These are phyloP conservation scores for Chlorella sp. DNA, from an alignment of 139 green algal species.

Conservation along the genomic window DNA sequence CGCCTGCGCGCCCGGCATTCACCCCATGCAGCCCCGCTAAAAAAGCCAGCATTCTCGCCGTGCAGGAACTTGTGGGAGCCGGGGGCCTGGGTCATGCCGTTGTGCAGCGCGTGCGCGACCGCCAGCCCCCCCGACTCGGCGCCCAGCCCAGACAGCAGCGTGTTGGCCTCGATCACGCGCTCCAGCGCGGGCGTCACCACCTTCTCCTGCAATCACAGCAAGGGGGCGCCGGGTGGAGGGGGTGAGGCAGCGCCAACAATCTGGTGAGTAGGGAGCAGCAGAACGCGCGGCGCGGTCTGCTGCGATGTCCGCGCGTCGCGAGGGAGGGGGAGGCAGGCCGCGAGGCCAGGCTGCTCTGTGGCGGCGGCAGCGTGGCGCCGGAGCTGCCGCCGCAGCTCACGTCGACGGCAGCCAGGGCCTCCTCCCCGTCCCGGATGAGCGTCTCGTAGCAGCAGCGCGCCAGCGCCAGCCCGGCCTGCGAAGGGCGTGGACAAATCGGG, in stretches of 20 bases:
- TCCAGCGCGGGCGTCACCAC: constrained; percentile 35
- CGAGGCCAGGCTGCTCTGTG: too few relatives aligned
- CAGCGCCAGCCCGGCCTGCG: neutral
- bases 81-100: constrained; percentile 25
- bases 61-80: constrained; percentile 12
- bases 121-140: constrained; percentile 30
- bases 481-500: neutral
- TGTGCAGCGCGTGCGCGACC: constrained; percentile 34
- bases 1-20: too few relatives aligned
- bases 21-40: neutral
- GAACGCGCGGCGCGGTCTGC: too few relatives aligned
- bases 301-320: too few relatives aligned
- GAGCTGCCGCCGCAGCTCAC: neutral
- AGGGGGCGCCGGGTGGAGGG: too few relatives aligned
- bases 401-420: constrained; percentile 6
- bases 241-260: too few relatives aligned
- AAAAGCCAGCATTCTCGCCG: constrained; percentile 1
- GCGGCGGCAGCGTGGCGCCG: too few relatives aligned
- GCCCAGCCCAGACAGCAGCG: constrained; percentile 35
- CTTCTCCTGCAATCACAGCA: constrained; percentile 10
- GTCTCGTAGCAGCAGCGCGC: constrained; percentile 3
- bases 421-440: constrained; percentile 15
- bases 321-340: too few relatives aligned
- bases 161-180: constrained; percentile 37
- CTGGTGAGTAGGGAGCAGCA: too few relatives aligned